These are phyloP conservation scores for Lipomyces anomalus DNA, from an alignment of 805 yeast genomes.

Conservation along the genomic window DNA sequence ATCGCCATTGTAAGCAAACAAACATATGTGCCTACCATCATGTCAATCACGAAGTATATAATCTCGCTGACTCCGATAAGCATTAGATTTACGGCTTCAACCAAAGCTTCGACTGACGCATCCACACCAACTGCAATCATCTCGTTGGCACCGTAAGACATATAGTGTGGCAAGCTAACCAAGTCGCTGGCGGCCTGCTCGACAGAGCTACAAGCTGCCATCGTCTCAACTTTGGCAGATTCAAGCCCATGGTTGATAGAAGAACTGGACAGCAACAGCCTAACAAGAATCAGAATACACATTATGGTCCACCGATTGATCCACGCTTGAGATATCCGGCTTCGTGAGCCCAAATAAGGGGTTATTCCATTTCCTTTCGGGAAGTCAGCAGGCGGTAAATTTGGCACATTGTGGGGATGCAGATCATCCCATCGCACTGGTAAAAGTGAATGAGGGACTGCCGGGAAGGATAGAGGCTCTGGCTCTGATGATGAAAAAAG, in stretches of 20 bases:
- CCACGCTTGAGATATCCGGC: slow-evolving; percentile 35
- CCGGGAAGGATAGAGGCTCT: background rate
- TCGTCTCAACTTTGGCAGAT: slow-evolving; percentile 37
- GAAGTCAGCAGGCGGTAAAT: slow-evolving; percentile 13
- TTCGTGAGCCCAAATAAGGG: slow-evolving; percentile 31
- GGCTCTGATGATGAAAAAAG: background rate
- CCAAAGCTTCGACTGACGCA: slow-evolving; percentile 44
- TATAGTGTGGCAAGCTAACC: slow-evolving; percentile 50
- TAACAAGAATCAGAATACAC: slow-evolving; percentile 50
- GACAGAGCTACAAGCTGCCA: slow-evolving; percentile 43
- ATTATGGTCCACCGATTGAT: slow-evolving; percentile 58
- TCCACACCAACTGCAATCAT: slow-evolving; percentile 45
- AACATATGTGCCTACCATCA: slow-evolving; percentile 79
- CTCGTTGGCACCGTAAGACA: slow-evolving; percentile 50
- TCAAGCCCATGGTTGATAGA: slow-evolving; percentile 43
- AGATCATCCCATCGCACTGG: slow-evolving; percentile 19
- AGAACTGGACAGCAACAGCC: slow-evolving; percentile 51
- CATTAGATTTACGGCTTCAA: slow-evolving; percentile 41
- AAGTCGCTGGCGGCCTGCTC: slow-evolving; percentile 36
- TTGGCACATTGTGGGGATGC: slow-evolving; percentile 16
- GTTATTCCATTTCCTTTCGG: slow-evolving; percentile 15
- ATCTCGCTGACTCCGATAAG: slow-evolving; percentile 55
- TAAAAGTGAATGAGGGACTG: background rate
- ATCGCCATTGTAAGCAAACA: slow-evolving; percentile 74
- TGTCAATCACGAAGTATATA: slow-evolving; percentile 58